Evolutionary conservation across 176 grass and related monocot species (phyloP).

Genomic region (Leersia perrieri): DNA sequence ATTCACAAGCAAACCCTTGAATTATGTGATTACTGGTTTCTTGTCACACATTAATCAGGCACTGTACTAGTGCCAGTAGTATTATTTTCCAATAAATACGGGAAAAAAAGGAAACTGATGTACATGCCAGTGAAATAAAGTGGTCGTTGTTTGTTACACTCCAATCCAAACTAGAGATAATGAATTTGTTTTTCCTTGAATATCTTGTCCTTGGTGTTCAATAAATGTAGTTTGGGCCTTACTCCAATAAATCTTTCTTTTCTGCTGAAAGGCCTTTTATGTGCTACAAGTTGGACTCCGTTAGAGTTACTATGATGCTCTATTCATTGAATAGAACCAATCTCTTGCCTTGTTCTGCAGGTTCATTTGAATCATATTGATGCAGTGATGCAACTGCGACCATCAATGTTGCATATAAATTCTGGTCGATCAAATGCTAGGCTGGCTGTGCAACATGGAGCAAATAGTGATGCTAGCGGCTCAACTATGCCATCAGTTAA

Average conservation of each 20-base stretch:
- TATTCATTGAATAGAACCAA: not conserved
- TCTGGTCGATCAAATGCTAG: conserved; percentile 33
- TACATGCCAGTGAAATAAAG: not conserved
- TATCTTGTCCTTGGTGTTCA: not conserved
- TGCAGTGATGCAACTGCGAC: conserved; percentile 68
- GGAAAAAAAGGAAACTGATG: not conserved
- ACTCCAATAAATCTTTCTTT: not conserved
- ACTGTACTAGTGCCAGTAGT: not conserved
- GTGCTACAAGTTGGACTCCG: not conserved
- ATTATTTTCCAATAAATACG: not conserved
- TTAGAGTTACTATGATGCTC: conserved; percentile 3
- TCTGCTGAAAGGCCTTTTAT: not conserved
- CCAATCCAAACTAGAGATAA: not conserved
- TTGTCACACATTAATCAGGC: not conserved
- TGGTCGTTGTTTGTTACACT: not conserved
- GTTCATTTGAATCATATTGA: conserved; percentile 84
- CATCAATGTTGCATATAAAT: conserved; percentile 53
- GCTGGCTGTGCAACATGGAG: conserved; percentile 31
- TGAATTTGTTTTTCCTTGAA: not conserved
- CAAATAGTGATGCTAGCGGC: not conserved
- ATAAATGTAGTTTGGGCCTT: not conserved
- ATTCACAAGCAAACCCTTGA: not conserved
- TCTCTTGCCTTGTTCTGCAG: conserved; percentile 49
- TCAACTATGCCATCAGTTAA: conserved; percentile 24
- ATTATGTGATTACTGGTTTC: not conserved